Base-by-base conservation (phyloP, 2,329 filamentous ascomycete species). In the Colletotrichum abscissum region DNA sequence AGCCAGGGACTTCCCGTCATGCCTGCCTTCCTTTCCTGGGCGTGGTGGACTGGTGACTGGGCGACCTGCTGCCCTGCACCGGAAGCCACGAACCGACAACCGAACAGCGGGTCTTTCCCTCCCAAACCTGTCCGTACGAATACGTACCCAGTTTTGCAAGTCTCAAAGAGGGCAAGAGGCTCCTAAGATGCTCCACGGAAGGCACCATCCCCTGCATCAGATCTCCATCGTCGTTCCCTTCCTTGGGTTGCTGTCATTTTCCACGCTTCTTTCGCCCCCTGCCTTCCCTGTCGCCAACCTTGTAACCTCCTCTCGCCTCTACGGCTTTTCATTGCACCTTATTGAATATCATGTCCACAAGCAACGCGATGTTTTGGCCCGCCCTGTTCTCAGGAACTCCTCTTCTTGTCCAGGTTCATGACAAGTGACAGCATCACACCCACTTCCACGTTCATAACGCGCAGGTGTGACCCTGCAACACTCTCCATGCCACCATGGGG, bases 401-500 rank as follows among this genome's bases (percentile, higher is more conserved):
- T 42, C 38, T 42, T 72, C 38, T n/a, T 56, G 19, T 38, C 67
- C 35, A 63, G 71, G 71, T 64, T 66, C 67, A 71, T 73, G 71
- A 73, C 71, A 71, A 73, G 67, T 73, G 71, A 73, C 56, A 71
- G 62, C 60, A 62, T 73, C 33, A 46, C 60, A 67, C 60, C 60
- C 59, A 65, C 30, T 63, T 30, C 54, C 57, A 46, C 30, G 14
- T 30, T n/a, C 55, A 28, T 7, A 52, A 26, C 26, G 42, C 56
- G 11, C 42, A 22, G 42, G 28, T 19, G 28, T 30, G 9, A 19
- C 64, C 64, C 64, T 64, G 60, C 28, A n/a, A n/a, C 33, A 16
- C 52, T 55, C 24, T 6, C 5, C 28, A 54, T 14, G 62, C 56
- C 38, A 19, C 26, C 11, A 33, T 7, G 28, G 28, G n/a, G 30